These are phyloP conservation scores for Fusarium irregulare DNA, from an alignment of 2,329 filamentous ascomycete genomes.

Conservation along the genomic window DNA sequence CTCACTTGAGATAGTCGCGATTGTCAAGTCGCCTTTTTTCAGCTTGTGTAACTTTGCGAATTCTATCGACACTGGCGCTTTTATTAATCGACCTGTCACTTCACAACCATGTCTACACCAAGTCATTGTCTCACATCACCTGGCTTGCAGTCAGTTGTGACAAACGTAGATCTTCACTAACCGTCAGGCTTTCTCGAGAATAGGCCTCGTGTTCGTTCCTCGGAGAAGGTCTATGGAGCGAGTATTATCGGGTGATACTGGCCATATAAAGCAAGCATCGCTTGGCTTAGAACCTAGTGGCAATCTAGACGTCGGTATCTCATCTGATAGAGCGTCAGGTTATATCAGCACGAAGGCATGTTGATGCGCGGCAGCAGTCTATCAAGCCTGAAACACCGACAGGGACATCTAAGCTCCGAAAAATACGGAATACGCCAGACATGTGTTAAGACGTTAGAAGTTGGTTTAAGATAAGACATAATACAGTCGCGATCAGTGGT, in stretches of 20 bases:
- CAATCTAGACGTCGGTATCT: neutral
- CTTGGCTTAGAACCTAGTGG: neutral
- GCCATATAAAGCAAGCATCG: neutral
- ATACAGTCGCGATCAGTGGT: neutral
- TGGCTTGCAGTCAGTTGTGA: neutral
- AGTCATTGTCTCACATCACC: neutral
- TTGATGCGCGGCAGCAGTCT: neutral
- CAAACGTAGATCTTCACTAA: neutral
- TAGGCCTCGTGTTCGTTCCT: neutral
- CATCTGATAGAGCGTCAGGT: neutral
- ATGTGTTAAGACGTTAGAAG: neutral
- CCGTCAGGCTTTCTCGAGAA: neutral
- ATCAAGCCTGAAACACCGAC: neutral
- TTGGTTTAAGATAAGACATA: neutral
- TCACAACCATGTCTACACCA: neutral
- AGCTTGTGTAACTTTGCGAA: slow-evolving; percentile 2
- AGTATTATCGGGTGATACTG: neutral
- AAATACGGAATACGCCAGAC: neutral
- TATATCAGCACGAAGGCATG: neutral
- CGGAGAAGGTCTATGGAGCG: neutral
- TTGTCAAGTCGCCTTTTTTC: neutral
- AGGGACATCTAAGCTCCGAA: neutral
- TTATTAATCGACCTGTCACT: neutral
- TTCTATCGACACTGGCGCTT: neutral
- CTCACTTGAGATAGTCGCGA: neutral